Percentiles rank a stretch among this genome's conserved stretches.
Conservation (phyloP, 1,139 yeast genomes). For the Arxiozyma heterogenica region DNA sequence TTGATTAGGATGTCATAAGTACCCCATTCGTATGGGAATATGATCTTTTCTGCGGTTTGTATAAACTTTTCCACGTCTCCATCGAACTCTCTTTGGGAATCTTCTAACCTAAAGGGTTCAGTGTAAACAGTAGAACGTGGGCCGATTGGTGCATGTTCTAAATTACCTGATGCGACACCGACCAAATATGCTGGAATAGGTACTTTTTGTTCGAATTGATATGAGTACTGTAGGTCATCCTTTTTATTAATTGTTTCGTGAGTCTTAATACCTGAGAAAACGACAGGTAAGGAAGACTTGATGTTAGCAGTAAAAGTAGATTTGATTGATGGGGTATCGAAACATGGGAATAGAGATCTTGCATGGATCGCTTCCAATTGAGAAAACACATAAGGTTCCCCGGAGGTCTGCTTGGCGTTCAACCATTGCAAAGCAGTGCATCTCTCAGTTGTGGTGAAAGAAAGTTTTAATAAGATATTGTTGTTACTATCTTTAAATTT, state of each 20-base stretch:
- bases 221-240: slow-evolving; percentile 20
- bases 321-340: slow-evolving; percentile 84
- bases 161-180: slow-evolving; percentile 80
- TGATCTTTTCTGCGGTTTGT: slow-evolving; percentile 55
- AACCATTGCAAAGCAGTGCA: slow-evolving; percentile 88
- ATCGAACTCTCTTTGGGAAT: slow-evolving; percentile 71
- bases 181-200: slow-evolving; percentile 83
- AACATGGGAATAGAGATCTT: slow-evolving; percentile 78
- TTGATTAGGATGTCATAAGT: slow-evolving; percentile 72
- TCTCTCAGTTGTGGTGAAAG: slow-evolving; percentile 56
- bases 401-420: slow-evolving; percentile 71
- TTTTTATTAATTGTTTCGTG: slow-evolving; percentile 16
- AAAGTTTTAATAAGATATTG: slow-evolving; percentile 36
- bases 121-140: slow-evolving; percentile 79
- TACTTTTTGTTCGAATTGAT: slow-evolving; percentile 56
- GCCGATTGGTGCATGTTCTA: slow-evolving; percentile 61
- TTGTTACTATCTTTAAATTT: background rate
- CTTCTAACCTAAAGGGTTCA: slow-evolving; percentile 61
- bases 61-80: slow-evolving; percentile 75
- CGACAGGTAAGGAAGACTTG: slow-evolving; percentile 54
- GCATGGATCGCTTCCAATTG: slow-evolving; percentile 92
- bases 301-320: slow-evolving; percentile 53
- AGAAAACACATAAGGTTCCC: slow-evolving; percentile 70
- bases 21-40: slow-evolving; percentile 82
- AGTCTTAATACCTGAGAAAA: slow-evolving; percentile 53